These are phyloP conservation scores for Penicillium psychrofluorescens DNA, from an alignment of 495 filamentous ascomycete species.

Conservation along the genomic window DNA sequence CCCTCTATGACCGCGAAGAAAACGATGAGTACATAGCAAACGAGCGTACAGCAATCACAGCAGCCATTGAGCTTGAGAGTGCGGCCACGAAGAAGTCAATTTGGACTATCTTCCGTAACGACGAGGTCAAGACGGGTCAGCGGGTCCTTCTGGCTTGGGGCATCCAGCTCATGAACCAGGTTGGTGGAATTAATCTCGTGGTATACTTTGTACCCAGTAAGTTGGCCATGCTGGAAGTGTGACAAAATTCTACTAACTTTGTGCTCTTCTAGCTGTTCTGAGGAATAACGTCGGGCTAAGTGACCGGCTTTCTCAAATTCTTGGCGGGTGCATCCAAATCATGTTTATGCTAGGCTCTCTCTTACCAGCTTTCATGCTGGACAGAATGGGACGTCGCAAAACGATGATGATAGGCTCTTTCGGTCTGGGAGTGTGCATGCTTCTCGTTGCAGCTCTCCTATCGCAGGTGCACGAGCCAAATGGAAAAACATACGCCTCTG, in stretches of 20 bases:
- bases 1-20: constrained; percentile 37
- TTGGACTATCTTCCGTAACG: constrained; percentile 38
- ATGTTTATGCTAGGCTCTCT: constrained; percentile 38
- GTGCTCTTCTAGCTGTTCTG: constrained; percentile 30
- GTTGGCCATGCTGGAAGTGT: background rate
- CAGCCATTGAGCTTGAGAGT: constrained; percentile 37
- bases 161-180: constrained; percentile 45
- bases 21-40: constrained; percentile 34
- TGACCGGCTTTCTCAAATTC: constrained; percentile 37
- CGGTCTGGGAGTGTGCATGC: constrained; percentile 43
- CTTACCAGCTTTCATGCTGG: constrained; percentile 35
- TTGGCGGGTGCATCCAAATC: constrained; percentile 40
- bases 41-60: constrained; percentile 38
- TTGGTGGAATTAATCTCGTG: constrained; percentile 45
- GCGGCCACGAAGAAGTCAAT: constrained; percentile 35
- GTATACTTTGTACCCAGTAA: constrained; percentile 24
- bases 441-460: constrained; percentile 45
- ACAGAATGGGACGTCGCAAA: constrained; percentile 49
- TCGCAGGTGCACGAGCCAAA: constrained; percentile 19
- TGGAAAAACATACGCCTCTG: constrained; percentile 25
- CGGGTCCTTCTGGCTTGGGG: constrained; percentile 47
- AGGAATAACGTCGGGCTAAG: constrained; percentile 42
- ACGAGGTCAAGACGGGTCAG: constrained; percentile 45
- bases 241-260: background rate
- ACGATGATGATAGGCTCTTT: constrained; percentile 52